Percentiles rank a stretch among this genome's conserved stretches.
Conservation (phyloP, 768 basidiomycete genomes). For the Rickenella mellea region DNA sequence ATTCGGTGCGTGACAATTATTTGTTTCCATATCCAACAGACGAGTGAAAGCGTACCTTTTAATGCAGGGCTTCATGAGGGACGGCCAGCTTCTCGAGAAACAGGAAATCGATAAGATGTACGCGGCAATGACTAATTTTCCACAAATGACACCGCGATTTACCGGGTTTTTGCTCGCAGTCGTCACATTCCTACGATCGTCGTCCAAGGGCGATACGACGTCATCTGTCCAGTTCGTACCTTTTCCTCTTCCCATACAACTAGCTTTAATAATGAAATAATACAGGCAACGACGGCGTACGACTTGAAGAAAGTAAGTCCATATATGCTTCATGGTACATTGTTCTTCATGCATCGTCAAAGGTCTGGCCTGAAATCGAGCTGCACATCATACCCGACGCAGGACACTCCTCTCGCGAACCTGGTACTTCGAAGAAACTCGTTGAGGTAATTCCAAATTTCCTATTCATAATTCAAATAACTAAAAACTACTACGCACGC, state of each 20-base stretch:
- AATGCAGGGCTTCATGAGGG: slow-evolving; percentile 71
- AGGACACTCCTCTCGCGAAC: slow-evolving; percentile 78
- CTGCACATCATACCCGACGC: slow-evolving; percentile 76
- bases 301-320: slow-evolving; percentile 55
- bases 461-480: slow-evolving; percentile 6
- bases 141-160: background rate
- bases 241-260: slow-evolving; percentile 1
- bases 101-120: slow-evolving; percentile 88
- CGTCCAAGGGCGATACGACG: slow-evolving; percentile 84
- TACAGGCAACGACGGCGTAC: slow-evolving; percentile 69
- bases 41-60: background rate
- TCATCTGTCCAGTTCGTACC: slow-evolving; percentile 67
- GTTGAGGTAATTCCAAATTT: slow-evolving; percentile 44
- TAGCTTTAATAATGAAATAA: background rate
- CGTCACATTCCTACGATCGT: slow-evolving; percentile 80
- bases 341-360: background rate
- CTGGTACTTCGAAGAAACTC: slow-evolving; percentile 57
- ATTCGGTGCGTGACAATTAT: slow-evolving; percentile 38
- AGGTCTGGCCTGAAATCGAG: slow-evolving; percentile 72
- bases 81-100: slow-evolving; percentile 76
- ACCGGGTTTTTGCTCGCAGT: slow-evolving; percentile 28
- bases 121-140: slow-evolving; percentile 10
- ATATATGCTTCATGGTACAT: background rate
- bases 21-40: slow-evolving; percentile 1
- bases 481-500: background rate